These are phyloP conservation scores for Allomyces macrogynus DNA, from an alignment of 192 early-diverging fungal species.

Conservation along the genomic window DNA sequence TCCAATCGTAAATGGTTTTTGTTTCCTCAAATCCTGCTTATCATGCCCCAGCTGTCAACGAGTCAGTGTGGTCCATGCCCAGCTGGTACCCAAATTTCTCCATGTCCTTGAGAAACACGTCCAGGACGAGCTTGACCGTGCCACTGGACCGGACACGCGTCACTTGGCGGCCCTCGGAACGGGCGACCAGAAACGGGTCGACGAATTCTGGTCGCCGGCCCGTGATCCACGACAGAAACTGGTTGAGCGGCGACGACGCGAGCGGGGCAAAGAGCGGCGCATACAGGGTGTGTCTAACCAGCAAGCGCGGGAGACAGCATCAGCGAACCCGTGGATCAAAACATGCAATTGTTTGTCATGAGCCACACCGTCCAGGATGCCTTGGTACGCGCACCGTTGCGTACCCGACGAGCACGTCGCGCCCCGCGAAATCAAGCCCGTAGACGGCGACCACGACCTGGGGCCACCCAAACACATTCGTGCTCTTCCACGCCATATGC, in stretches of 20 bases:
- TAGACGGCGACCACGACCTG: conserved; percentile 32
- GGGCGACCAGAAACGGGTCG: conserved; percentile 27
- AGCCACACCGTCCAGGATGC: conserved; percentile 12
- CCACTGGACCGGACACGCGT: conserved; percentile 26
- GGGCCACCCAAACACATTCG: conserved; percentile 27
- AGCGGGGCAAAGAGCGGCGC: conserved; percentile 27
- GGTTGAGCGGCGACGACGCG: conserved; percentile 29
- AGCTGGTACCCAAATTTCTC: conserved; percentile 21
- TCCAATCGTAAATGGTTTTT: too few species aligned
- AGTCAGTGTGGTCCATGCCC: not conserved
- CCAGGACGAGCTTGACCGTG: conserved; percentile 24
- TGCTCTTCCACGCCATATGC: not conserved
- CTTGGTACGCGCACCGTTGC: conserved; percentile 19
- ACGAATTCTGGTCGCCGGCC: conserved; percentile 36
- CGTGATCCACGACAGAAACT: conserved; percentile 22
- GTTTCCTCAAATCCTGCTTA: too few species aligned
- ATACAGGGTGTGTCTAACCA: conserved; percentile 19
- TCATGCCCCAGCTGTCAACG: too few species aligned
- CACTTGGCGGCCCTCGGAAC: conserved; percentile 31
- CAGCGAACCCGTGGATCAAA: not conserved
- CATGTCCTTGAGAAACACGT: conserved; percentile 24
- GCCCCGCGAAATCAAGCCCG: conserved; percentile 29
- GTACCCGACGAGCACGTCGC: conserved; percentile 43
- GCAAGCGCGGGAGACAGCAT: not conserved
- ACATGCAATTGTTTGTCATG: too few species aligned